Base-by-base conservation (phyloP, 805 yeast species). In the Ogataea thermomethanolica region DNA sequence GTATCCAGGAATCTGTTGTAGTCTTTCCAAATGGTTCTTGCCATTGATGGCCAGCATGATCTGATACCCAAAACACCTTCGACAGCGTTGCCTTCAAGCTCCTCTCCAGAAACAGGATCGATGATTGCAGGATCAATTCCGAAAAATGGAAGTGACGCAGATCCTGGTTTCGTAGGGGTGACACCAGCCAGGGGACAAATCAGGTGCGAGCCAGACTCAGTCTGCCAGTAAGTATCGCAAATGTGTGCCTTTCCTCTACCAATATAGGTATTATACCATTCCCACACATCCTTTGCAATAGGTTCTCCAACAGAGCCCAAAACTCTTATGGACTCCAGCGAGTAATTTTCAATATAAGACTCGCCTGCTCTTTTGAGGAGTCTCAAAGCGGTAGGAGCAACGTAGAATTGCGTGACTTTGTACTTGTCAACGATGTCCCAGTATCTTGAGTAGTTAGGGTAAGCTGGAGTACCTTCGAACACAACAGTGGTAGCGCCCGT, bases 231-330 rank as follows among this genome's bases (percentile, higher is more conserved):
- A 26, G 95, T 85, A 65, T 85, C 95, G 55, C 82, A 71, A 47
- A 85, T 77, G 59, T 84, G 82, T 54, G 84, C 76, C 61, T 81
- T 69, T 38, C 77, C 74, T 58, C 77, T 75, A 55, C 91, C 93
- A 54, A 84, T 76, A 52, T 74, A 70, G 49, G 80, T 82, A 57
- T 78, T 76, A 62, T 82, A 84, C 93, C 93, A 84, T 59, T 83
- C 88, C 93, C 93, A 84, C 47, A 84, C 81, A 56, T 84, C 93
- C 28, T 89, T 82, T 30, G 89, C 83, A 54, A 84, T 84, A 52
- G 93, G 93, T 62, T 84, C 93, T 66, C 93, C 93, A 36, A 84
- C 93, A 14, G 91, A 83, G 37, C 91, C 93, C 49, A 84, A 68
- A 25, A 78, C 74, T 66, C 93, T 75, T 53, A 84, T 65, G 7